Evolutionary conservation across 176 grass and related monocot species (phyloP), one percentile per base, ranked within the genome.

Genomic region (Zea luxurians): DNA sequence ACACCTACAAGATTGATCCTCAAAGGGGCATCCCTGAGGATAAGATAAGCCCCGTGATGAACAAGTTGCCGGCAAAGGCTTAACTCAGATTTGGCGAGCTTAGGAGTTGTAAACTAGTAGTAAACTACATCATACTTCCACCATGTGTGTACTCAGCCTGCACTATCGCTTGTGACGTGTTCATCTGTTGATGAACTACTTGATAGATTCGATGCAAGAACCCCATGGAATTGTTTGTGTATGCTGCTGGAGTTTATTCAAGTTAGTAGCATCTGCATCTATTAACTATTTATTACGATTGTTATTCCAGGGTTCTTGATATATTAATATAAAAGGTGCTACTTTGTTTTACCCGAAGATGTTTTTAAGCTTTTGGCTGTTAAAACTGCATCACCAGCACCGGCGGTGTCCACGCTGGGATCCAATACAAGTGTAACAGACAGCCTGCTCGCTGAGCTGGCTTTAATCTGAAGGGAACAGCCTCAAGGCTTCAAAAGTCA

Each of bases 41-140:
- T 3, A 90, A 85, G 81, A 95, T 99, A 13, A 89, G 73, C 81
- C 83, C 81, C 48, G 85, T 92, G 62, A 88, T 99, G 83, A 94
- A 83, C 83, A 98, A 98, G 74, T 69, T 99, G 81, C 74, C 71
- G 4, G 64, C 78, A 1, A 98, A 83, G 70, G 82, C 73, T 35
- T 92, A 85, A 90, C 20, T 55, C 10, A 35, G 75, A 80, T 20
- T 11, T 76, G 38, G 11, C 7, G 5, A 70, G 52, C 43, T 55
- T 55, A 8, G 2, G 2, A n/a, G 13, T 52, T 52, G 13, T n/a
- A 55, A n/a, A 7, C 6, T 18, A 59, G 55, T 20, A 9, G 16
- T 9, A 59, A 59, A 18, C 57, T 8, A 59, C 18, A 16, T 43
- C 10, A 36, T 35, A 8, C 35, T 58, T 61, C 13, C 58, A 62